phyloP scores from a whole-genome alignment of 2,329 filamentous ascomycete species.

The Celoporthe dispersa region DNA sequence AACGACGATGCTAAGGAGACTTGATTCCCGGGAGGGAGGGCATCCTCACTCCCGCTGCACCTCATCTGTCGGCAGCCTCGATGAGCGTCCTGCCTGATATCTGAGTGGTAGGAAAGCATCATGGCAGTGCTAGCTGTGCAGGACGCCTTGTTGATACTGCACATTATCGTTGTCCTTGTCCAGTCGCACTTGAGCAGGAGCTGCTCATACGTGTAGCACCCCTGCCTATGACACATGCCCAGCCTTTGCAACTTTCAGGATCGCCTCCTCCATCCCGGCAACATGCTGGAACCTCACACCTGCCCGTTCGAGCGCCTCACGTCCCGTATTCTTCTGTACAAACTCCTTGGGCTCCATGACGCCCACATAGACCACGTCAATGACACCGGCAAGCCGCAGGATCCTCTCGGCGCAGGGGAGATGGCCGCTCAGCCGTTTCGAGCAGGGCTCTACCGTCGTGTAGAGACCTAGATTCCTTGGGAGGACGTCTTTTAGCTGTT shows the following conservation, averaged over 20 bases:
- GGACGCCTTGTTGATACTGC: background rate
- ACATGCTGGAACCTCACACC: slow-evolving; percentile 78
- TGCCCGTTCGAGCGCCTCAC: slow-evolving; percentile 68
- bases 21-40: background rate
- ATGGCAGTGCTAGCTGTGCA: too few species aligned
- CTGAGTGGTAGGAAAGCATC: background rate
- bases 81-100: background rate
- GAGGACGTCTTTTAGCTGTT: slow-evolving; percentile 55
- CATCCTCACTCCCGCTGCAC: background rate
- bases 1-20: background rate
- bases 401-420: slow-evolving; percentile 80
- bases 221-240: slow-evolving; percentile 61
- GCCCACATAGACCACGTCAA: slow-evolving; percentile 83
- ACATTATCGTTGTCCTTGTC: background rate
- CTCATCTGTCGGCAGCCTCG: background rate
- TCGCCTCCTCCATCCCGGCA: slow-evolving; percentile 76
- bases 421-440: slow-evolving; percentile 74
- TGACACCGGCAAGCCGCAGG: slow-evolving; percentile 61
- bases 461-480: slow-evolving; percentile 70
- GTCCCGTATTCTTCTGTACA: slow-evolving; percentile 79
- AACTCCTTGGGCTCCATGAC: slow-evolving; percentile 90
- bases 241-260: slow-evolving; percentile 79
- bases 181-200: background rate
- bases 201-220: background rate
- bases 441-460: slow-evolving; percentile 91